These are phyloP conservation scores for Aspergillus brasiliensis DNA, from an alignment of 2,329 filamentous ascomycete species.

Conservation along the genomic window DNA sequence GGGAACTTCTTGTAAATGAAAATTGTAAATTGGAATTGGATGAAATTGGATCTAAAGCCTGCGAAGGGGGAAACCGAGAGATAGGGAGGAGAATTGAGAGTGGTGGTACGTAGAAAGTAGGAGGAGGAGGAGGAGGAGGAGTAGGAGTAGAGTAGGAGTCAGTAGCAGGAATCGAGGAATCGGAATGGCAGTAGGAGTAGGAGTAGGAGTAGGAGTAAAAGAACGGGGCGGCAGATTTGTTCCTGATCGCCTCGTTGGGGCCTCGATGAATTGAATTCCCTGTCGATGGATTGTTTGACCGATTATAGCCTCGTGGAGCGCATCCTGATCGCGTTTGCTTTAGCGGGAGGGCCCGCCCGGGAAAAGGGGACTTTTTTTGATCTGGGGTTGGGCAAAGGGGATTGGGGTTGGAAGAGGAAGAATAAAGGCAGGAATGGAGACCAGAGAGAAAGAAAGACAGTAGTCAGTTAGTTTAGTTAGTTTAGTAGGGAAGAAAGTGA, in stretches of 20 bases:
- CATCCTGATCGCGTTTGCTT: constrained; percentile 15
- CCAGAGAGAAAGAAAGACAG: not conserved
- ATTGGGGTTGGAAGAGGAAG: too few relatives aligned
- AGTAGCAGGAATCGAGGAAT: not conserved
- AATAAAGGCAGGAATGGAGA: constrained; percentile 5
- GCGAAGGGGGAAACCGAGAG: too few relatives aligned
- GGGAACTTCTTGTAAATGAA: too few relatives aligned
- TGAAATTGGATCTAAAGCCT: too few relatives aligned
- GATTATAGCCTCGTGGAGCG: constrained; percentile 7
- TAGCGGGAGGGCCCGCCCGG: constrained; percentile 12
- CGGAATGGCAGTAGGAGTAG: not conserved
- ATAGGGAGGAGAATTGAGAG: too few relatives aligned
- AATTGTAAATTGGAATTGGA: too few relatives aligned
- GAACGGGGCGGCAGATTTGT: not conserved
- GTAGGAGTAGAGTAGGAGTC: too few relatives aligned
- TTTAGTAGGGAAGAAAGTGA: not conserved
- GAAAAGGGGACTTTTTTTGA: constrained; percentile 5
- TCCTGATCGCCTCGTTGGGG: not conserved
- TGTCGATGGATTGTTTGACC: constrained; percentile 9
- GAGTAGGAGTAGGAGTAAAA: not conserved
- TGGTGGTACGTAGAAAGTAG: too few relatives aligned
- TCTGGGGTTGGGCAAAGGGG: constrained; percentile 10
- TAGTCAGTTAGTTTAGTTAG: too few relatives aligned
- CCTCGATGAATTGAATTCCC: not conserved
- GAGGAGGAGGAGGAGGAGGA: too few relatives aligned